These are phyloP conservation scores for Ophiocordyceps camponoti-saundersi DNA, from an alignment of 2,329 filamentous ascomycete genomes.

Conservation along the genomic window DNA sequence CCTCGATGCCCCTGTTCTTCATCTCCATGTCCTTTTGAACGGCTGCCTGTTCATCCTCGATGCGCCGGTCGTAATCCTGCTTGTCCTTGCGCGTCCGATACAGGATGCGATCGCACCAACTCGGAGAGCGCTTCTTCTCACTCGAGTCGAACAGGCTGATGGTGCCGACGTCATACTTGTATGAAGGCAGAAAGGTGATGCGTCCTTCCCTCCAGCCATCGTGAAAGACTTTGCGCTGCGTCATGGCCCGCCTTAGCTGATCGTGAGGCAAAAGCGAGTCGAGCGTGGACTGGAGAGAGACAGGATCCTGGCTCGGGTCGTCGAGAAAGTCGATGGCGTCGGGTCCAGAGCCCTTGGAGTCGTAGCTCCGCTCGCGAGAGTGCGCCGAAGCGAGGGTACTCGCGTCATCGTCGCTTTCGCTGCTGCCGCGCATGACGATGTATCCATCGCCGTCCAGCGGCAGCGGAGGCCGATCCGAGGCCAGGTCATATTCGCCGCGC, in stretches of 20 bases:
- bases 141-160: slow-evolving; percentile 86
- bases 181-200: slow-evolving; percentile 81
- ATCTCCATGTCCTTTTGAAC: slow-evolving; percentile 69
- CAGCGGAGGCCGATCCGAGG: slow-evolving; percentile 17
- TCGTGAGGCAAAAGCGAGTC: slow-evolving; percentile 80
- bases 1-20: slow-evolving; percentile 60
- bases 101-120: slow-evolving; percentile 92
- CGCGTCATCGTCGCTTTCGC: slow-evolving; percentile 29
- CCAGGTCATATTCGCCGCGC: slow-evolving; percentile 54
- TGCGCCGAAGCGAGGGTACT: slow-evolving; percentile 16
- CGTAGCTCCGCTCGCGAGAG: slow-evolving; percentile 18
- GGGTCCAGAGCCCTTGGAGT: slow-evolving; percentile 28
- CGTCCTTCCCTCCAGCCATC: slow-evolving; percentile 85
- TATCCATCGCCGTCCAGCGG: slow-evolving; percentile 29
- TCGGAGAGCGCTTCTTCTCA: slow-evolving; percentile 81
- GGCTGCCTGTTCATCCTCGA: slow-evolving; percentile 47
- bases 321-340: slow-evolving; percentile 50
- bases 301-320: slow-evolving; percentile 60
- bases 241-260: slow-evolving; percentile 62
- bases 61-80: slow-evolving; percentile 44
- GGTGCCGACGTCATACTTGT: slow-evolving; percentile 95
- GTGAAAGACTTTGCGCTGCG: slow-evolving; percentile 62
- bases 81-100: slow-evolving; percentile 63
- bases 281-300: slow-evolving; percentile 76
- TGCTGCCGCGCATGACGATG: slow-evolving; percentile 25